Evolutionary conservation across 371 early-diverging fungal species (phyloP).

Genomic region (Nematocida sp.): DNA sequence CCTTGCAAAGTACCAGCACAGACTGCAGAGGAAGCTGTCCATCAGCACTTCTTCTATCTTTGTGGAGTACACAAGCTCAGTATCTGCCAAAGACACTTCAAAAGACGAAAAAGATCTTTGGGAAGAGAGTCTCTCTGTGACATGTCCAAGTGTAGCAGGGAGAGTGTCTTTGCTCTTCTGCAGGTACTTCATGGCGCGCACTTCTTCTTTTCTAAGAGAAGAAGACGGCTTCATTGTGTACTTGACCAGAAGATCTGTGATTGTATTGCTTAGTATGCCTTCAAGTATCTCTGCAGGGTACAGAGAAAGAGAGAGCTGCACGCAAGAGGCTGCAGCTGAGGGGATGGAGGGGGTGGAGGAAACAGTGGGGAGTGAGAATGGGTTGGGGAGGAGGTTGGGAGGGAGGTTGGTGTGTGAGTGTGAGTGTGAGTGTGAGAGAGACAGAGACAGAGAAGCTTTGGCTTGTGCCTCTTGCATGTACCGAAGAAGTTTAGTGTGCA

Average conservation of each 20-base stretch:
- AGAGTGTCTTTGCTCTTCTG: neutral
- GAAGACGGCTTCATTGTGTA: slow-evolving; percentile 69
- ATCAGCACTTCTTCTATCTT: slow-evolving; percentile 83
- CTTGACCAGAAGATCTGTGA: slow-evolving; percentile 74
- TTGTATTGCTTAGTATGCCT: slow-evolving; percentile 66
- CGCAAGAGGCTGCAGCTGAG: no score
- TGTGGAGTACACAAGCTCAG: neutral
- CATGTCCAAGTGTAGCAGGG: neutral
- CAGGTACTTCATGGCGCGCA: slow-evolving; percentile 77
- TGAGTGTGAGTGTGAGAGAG: neutral
- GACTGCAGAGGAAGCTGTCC: slow-evolving; percentile 94
- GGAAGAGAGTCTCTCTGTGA: no score
- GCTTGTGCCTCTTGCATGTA: no score
- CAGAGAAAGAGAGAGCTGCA: no score
- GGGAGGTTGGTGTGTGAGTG: neutral
- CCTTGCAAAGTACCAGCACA: slow-evolving; percentile 90
- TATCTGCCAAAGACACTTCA: neutral
- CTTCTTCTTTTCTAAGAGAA: slow-evolving; percentile 63
- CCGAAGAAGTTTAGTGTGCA: neutral
- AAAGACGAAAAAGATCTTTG: neutral
- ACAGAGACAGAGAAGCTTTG: no score
- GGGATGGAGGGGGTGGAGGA: neutral
- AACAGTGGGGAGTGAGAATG: neutral
- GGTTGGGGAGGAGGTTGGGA: neutral
- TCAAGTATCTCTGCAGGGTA: neutral